Base-by-base conservation (phyloP, 305 asterid genomes). In the Fraxinus floribunda region DNA sequence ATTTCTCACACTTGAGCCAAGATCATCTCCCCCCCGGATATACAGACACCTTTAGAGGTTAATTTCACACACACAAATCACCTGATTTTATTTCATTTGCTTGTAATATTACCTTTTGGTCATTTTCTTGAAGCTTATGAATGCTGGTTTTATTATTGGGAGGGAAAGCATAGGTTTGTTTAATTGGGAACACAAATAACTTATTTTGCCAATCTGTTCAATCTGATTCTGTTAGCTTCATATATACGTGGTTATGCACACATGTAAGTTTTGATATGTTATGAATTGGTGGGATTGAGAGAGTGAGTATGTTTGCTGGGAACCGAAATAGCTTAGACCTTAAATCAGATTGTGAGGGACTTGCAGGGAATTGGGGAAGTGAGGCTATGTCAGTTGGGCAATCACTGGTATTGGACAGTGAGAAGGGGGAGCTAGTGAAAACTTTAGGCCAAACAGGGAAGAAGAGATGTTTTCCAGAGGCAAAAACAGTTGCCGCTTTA, bases 401-500 rank as follows among this genome's bases (percentile, higher is more conserved):
- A 49, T 82, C 89, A 49, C 68, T 90, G 86, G 92, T 87, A 36
- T 82, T 92, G 83, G 94, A 90, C 83, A 85, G 85, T 83, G 92
- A 89, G 83, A 91, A 80, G 82, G 87, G 91, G 52, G 90, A 91
- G 83, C 72, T 90, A 32, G 91, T 85, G 86, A 91, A 90, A 88
- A 82, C 86, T 68, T 84, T 86, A 29, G 90, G 82, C 78, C 83
- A 78, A 78, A 66, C 78, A 76, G 89, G 84, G 79, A 92, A 87
- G 81, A 88, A 79, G 80, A 77, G 35, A 73, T 92, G 84, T 49
- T 81, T 60, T 78, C 76, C 92, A 11, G 94, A 82, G 76, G 89
- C 84, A 24, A 91, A 93, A 85, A 81, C 90, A 0, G 68, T 78
- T 41, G 94, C 91, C 18, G 97, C 98, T 44, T 85, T 92, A 89